Base-by-base conservation (phyloP, 768 basidiomycete species). In the Fomitopsis serialis region DNA sequence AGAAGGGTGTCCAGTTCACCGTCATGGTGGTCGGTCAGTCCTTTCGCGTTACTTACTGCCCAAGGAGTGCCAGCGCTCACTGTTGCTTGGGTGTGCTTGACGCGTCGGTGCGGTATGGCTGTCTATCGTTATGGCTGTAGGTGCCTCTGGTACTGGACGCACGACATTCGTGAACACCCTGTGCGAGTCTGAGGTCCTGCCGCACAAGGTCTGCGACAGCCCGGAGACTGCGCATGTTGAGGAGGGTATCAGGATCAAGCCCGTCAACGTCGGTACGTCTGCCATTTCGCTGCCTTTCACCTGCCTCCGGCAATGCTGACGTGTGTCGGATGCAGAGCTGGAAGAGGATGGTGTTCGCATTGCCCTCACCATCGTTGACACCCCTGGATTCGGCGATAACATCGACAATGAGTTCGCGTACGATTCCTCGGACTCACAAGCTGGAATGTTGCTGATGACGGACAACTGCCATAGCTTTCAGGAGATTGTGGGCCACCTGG, bases 111-210 rank as follows among this genome's bases (percentile, higher is more conserved):
- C 54, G 54, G 35, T 36, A 42, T 25, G 17, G 21, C 35, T 48
- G 32, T 49, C 29, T 13, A 17, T 21, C 48, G 37, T 21, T 35
- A 9, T 22, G 23, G 42, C 27, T 55, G 36, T 62, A 98, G 96
- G 96, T 76, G 90, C 94, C 54, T 97, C 94, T 72, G 96, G 96
- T 43, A 96, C 94, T 49, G 94, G 94, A 57, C 89, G 94, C 53
- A 98, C 96, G 54, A 99, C 96, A 53, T 98, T 99, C 65, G 93
- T 99, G 68, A 99, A 99, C 78, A 99, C 97, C 47, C 90, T 99
- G 54, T 96, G 94, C 78, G 96, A 99, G 76, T 87, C 88, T 34
- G 90, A 94, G 62, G 92, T 98, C 21, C 77, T 98, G 48, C 66
- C 78, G 4, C 95, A 98, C 79, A 93, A 94, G 72, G 76, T 90